phyloP scores from a whole-genome alignment of 1,284 basidiomycete genomes.

The Polyporus tsugae region DNA sequence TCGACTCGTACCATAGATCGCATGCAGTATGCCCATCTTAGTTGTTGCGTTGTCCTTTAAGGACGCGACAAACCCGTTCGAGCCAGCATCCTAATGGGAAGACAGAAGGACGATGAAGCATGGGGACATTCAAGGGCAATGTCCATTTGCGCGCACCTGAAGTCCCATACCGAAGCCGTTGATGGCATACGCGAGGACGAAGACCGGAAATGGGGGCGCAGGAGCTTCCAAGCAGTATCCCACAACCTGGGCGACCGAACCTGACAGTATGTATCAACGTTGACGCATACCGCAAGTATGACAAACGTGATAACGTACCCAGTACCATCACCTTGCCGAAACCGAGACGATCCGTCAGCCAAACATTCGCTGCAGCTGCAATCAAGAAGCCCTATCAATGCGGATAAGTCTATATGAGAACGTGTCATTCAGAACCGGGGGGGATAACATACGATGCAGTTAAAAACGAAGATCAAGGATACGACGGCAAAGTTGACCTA shows the following conservation, averaged over 20 bases:
- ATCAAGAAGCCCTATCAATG: conserved; percentile 53
- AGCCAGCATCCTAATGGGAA: conserved; percentile 55
- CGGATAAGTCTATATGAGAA: no score
- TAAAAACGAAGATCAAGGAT: conserved; percentile 64
- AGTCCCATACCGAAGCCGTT: conserved; percentile 63
- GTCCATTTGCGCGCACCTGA: conserved; percentile 18
- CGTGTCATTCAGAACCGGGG: not conserved
- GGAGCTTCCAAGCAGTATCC: conserved; percentile 66
- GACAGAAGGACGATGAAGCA: not conserved
- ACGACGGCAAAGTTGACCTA: conserved; percentile 55
- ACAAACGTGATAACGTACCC: not conserved
- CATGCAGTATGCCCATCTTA: conserved; percentile 74
- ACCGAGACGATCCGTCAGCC: conserved; percentile 58
- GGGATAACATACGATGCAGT: conserved; percentile 53
- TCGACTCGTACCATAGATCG: conserved; percentile 44
- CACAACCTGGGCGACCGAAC: conserved; percentile 48
- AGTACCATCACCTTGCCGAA: conserved; percentile 58
- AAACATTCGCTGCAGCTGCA: conserved; percentile 58
- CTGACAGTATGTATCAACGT: conserved; percentile 13
- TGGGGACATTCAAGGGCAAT: not conserved
- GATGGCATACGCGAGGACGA: conserved; percentile 64
- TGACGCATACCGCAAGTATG: not conserved
- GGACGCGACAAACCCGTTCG: conserved; percentile 61
- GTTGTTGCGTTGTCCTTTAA: conserved; percentile 53
- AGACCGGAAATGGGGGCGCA: conserved; percentile 72